Base-by-base conservation (phyloP, 176 grass and related monocot genomes). In the Themeda triandra region DNA sequence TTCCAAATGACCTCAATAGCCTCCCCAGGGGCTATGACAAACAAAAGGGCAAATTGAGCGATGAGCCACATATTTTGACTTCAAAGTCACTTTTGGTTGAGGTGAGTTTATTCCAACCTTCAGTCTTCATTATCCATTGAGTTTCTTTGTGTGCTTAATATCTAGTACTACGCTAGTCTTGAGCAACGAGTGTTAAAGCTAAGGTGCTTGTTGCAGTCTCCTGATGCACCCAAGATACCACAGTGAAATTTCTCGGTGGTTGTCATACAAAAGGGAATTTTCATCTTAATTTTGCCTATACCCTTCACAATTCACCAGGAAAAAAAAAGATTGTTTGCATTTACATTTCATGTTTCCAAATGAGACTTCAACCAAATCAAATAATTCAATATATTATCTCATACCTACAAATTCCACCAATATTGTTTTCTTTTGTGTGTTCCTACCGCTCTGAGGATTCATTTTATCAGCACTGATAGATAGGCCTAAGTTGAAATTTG, bases 21-120 rank as follows among this genome's bases (percentile, higher is more conserved):
- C 80, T 94, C 81, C 96, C 96, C 71, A 93, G 89, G 80, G 96
- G 96, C 40, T 95, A 98, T 60, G 83, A 89, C 18, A 98, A 95
- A 85, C 91, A 92, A 51, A 95, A 90, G 81, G 89, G 80, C 69
- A 89, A 88, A 78, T 28, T 89, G 19, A 84, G 79, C 1, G 87
- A 95, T 86, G 87, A 95, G 77, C 62, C 82, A 15, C 90, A 98
- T 89, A 90, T 98, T 79, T 78, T 98, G 73, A 95, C 96, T 51
- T 92, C 93, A 28, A 93, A 95, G 31, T 87, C 65, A 31, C 83
- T 98, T 67, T 31, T 98, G 49, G 80, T 98, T 63, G 88, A 93
- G 93, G 95, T 92, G 32, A 86, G 84, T 78, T 85, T 56, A 82
- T 83, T 54, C 64, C 6, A 2, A 78, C 65, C 25, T 72, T 46